Conservation (phyloP, 225 moss, liverwort and hornwort species). For the Anthoceros angustus region DNA sequence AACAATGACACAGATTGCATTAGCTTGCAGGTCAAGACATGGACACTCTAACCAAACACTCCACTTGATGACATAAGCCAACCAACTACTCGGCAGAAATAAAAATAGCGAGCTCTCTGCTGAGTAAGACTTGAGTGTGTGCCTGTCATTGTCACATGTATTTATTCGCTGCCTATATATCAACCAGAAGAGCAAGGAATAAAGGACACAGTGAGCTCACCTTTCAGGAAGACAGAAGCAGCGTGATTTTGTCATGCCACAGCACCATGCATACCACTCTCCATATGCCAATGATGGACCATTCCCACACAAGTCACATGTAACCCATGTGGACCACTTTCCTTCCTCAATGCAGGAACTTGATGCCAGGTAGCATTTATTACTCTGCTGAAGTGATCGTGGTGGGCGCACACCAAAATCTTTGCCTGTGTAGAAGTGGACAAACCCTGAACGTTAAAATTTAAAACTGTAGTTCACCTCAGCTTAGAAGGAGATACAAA, state of each 20-base stretch:
- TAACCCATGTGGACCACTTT: slow-evolving; percentile 30
- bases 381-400: neutral
- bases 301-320: slow-evolving; percentile 66
- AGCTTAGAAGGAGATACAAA: too few species aligned
- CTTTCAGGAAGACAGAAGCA: slow-evolving; percentile 26
- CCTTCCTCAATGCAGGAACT: neutral
- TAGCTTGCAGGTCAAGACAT: neutral
- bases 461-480: too few species aligned
- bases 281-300: slow-evolving; percentile 62
- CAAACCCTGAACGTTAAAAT: too few species aligned
- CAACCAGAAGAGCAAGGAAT: too few species aligned
- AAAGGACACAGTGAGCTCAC: slow-evolving; percentile 14
- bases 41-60: neutral
- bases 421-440: too few species aligned
- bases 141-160: too few species aligned
- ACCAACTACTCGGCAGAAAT: too few species aligned
- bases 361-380: neutral
- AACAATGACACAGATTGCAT: too few species aligned
- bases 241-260: slow-evolving; percentile 41
- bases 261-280: slow-evolving; percentile 86
- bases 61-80: neutral
- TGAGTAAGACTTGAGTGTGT: too few species aligned
- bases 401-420: too few species aligned
- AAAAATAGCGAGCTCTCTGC: too few species aligned
- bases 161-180: too few species aligned